These are phyloP conservation scores for Gossypium stocksii DNA, from an alignment of 345 rosid species.

Conservation along the genomic window DNA sequence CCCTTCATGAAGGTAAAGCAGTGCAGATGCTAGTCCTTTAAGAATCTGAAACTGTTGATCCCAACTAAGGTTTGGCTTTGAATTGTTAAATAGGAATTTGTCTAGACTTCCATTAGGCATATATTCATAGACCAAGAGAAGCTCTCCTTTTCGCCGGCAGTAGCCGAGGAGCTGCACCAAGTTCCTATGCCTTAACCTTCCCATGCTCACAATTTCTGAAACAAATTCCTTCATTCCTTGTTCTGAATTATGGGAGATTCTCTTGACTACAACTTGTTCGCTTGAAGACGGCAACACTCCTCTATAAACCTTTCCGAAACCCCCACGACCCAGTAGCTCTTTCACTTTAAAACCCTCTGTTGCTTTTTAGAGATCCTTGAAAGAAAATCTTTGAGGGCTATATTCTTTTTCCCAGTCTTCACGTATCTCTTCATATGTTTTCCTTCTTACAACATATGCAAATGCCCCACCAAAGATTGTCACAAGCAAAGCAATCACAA, in stretches of 20 bases:
- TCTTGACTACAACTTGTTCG: conserved; percentile 53
- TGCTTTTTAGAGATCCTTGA: conserved; percentile 49
- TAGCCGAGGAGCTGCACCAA: conserved; percentile 56
- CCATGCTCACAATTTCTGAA: conserved; percentile 40
- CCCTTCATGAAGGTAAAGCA: conserved; percentile 43
- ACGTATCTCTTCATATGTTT: conserved; percentile 31
- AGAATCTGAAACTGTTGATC: conserved; percentile 33
- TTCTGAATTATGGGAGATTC: conserved; percentile 37
- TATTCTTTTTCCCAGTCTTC: conserved; percentile 49
- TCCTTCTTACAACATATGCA: conserved; percentile 25
- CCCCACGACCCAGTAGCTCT: conserved; percentile 47
- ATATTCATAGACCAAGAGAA: conserved; percentile 51
- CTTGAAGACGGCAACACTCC: conserved; percentile 44
- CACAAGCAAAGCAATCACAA: conserved; percentile 14
- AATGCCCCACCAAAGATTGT: conserved; percentile 23
- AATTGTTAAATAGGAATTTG: conserved; percentile 29
- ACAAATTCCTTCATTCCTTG: conserved; percentile 50
- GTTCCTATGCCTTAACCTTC: conserved; percentile 48
- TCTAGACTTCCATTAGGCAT: conserved; percentile 65
- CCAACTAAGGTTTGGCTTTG: conserved; percentile 34
- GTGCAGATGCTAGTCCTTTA: conserved; percentile 39
- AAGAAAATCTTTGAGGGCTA: conserved; percentile 39
- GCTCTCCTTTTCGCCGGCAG: conserved; percentile 50
- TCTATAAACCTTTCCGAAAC: conserved; percentile 56
- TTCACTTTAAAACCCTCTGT: conserved; percentile 58